phyloP scores from a whole-genome alignment of 345 rosid species.

The Linum lewisii region DNA sequence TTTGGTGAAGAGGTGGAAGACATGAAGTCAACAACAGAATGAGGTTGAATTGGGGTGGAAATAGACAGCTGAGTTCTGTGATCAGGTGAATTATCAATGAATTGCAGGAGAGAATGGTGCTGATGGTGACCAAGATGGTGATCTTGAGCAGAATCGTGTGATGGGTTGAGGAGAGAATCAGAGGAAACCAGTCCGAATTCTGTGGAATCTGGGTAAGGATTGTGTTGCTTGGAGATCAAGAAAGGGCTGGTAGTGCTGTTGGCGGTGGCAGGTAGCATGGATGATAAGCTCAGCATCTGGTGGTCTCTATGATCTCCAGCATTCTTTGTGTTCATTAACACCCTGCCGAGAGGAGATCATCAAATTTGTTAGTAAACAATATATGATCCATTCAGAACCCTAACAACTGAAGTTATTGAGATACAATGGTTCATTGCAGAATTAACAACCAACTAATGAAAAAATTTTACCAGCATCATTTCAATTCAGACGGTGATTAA shows the following conservation, averaged over 20 bases:
- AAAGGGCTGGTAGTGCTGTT: constrained; percentile 29
- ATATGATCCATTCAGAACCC: too few species aligned
- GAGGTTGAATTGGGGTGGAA: constrained; percentile 43
- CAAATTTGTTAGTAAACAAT: too few species aligned
- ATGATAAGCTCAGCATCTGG: constrained; percentile 19
- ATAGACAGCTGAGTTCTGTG: constrained; percentile 58
- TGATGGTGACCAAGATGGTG: constrained; percentile 28
- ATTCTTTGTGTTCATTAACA: constrained; percentile 29
- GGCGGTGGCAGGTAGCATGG: too few species aligned
- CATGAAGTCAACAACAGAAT: constrained; percentile 31
- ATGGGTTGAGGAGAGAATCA: constrained; percentile 37
- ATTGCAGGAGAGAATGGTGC: constrained; percentile 41
- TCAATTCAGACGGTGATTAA: too few species aligned
- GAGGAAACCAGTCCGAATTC: constrained; percentile 38
- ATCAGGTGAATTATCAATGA: constrained; percentile 57
- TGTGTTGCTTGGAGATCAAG: constrained; percentile 26
- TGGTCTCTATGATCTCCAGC: too few species aligned
- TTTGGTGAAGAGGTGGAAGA: constrained; percentile 45
- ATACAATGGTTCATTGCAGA: too few species aligned
- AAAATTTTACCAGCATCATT: too few species aligned
- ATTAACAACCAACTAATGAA: too few species aligned
- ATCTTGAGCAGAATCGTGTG: constrained; percentile 26
- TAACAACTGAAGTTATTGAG: too few species aligned
- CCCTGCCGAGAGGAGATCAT: constrained; percentile 26
- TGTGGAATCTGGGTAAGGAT: constrained; percentile 18